Evolutionary conservation across 352 stramenopile genomes (phyloP).

Genomic region (Globisporangium lucens): DNA sequence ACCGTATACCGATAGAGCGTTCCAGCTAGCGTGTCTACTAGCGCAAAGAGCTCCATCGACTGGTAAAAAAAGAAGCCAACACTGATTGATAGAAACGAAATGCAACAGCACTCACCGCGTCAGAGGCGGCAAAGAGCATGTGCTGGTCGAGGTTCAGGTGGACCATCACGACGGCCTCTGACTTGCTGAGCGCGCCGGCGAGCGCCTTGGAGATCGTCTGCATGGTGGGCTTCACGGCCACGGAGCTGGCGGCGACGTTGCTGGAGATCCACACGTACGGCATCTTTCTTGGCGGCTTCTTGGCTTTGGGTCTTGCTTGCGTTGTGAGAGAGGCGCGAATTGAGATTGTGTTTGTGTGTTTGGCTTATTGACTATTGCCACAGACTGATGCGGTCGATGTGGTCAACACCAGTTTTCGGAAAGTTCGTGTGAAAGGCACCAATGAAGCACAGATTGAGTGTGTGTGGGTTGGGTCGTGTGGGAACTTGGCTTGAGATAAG

Average conservation of each 20-base stretch:
- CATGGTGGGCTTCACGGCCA: slow-evolving; percentile 32
- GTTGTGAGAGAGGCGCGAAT: not conserved
- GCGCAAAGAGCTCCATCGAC: not conserved
- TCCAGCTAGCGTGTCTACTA: not conserved
- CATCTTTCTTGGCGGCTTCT: slow-evolving; percentile 25
- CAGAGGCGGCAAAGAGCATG: slow-evolving; percentile 50
- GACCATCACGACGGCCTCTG: slow-evolving; percentile 57
- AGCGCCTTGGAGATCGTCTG: slow-evolving; percentile 39
- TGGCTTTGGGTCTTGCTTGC: not conserved
- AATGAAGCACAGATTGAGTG: not conserved
- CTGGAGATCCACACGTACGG: slow-evolving; percentile 50
- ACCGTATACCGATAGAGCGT: not conserved
- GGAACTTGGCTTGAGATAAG: too few relatives aligned
- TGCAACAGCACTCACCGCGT: slow-evolving; percentile 28
- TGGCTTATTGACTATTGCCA: not conserved
- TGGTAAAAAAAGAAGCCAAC: not conserved
- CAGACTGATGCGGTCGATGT: not conserved
- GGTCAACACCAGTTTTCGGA: not conserved
- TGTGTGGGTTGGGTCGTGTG: not conserved
- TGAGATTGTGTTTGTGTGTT: not conserved
- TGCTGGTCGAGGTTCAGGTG: slow-evolving; percentile 45
- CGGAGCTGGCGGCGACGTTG: slow-evolving; percentile 35
- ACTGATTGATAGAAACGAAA: not conserved
- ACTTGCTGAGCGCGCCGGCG: slow-evolving; percentile 40
- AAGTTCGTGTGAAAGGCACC: not conserved